Percentiles rank a stretch among this genome's conserved stretches.
Conservation (phyloP, 345 rosid genomes). For the Gossypium raimondii region DNA sequence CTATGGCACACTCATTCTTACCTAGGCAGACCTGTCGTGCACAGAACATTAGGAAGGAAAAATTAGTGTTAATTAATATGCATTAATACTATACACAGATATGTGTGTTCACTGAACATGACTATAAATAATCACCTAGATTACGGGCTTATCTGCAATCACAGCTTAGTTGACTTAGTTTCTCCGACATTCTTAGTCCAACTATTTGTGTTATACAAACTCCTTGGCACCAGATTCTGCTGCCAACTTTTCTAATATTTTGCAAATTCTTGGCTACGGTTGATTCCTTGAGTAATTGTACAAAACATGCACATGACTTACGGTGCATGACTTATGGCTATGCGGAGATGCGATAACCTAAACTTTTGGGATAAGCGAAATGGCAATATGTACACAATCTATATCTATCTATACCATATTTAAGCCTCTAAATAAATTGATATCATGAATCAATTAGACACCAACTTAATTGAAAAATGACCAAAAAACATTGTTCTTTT, state of each 20-base stretch:
- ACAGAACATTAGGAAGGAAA: neutral
- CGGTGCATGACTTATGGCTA: neutral
- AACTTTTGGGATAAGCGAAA: neutral
- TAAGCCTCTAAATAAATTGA: too few species aligned
- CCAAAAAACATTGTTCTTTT: too few species aligned
- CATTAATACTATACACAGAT: neutral
- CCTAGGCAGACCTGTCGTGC: slow-evolving; percentile 42
- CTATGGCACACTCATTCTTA: slow-evolving; percentile 39
- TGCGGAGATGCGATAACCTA: neutral
- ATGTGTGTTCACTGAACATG: neutral
- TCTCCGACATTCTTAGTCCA: neutral
- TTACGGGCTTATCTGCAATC: neutral
- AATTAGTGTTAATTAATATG: neutral
- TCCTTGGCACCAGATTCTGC: neutral
- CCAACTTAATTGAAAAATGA: too few species aligned
- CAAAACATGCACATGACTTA: neutral
- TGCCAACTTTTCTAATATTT: neutral
- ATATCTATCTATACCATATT: too few species aligned
- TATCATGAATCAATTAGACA: too few species aligned
- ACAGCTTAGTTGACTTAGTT: neutral
- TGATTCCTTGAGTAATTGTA: neutral
- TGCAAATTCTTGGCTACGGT: neutral
- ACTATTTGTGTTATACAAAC: neutral
- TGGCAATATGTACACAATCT: neutral
- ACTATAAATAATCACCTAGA: neutral